Evolutionary conservation across 768 basidiomycete genomes (phyloP).

Genomic region (Hypholoma sublateritium): DNA sequence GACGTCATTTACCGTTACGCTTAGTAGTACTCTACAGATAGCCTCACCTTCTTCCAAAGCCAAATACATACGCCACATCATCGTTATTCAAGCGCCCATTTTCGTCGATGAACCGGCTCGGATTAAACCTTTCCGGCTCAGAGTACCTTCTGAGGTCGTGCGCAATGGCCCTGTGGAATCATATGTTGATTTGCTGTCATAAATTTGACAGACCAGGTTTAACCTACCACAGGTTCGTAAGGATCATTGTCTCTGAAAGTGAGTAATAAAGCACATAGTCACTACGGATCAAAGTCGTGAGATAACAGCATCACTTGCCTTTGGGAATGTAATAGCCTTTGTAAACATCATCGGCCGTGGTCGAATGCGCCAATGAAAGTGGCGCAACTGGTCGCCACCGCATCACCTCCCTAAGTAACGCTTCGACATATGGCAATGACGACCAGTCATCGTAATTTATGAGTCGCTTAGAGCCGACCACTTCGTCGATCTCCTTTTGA

Average conservation of each 20-base stretch:
- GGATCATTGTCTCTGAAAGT: too few relatives aligned
- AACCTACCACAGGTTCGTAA: too few relatives aligned
- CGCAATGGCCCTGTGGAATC: slow-evolving; percentile 27
- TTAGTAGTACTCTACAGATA: not conserved
- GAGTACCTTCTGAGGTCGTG: slow-evolving; percentile 28
- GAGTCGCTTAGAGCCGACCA: slow-evolving; percentile 26
- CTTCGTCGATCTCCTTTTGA: slow-evolving; percentile 28
- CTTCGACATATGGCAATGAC: slow-evolving; percentile 22
- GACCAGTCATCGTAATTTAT: slow-evolving; percentile 21
- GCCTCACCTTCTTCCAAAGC: slow-evolving; percentile 29
- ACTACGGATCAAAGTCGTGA: too few relatives aligned
- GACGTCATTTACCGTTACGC: too few relatives aligned
- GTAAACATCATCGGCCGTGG: slow-evolving; percentile 26
- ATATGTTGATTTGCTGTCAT: too few relatives aligned
- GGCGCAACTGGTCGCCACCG: slow-evolving; percentile 21
- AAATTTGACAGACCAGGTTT: too few relatives aligned
- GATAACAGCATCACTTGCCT: not conserved
- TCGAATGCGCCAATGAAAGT: slow-evolving; percentile 20
- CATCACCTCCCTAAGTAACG: slow-evolving; percentile 9
- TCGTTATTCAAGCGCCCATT: slow-evolving; percentile 19
- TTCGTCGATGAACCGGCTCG: slow-evolving; percentile 31
- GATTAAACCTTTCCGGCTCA: slow-evolving; percentile 33
- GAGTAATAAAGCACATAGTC: too few relatives aligned
- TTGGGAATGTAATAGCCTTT: slow-evolving; percentile 25
- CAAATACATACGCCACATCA: slow-evolving; percentile 22